Conservation (phyloP, 768 basidiomycete species). For the Mrakia frigida region DNA sequence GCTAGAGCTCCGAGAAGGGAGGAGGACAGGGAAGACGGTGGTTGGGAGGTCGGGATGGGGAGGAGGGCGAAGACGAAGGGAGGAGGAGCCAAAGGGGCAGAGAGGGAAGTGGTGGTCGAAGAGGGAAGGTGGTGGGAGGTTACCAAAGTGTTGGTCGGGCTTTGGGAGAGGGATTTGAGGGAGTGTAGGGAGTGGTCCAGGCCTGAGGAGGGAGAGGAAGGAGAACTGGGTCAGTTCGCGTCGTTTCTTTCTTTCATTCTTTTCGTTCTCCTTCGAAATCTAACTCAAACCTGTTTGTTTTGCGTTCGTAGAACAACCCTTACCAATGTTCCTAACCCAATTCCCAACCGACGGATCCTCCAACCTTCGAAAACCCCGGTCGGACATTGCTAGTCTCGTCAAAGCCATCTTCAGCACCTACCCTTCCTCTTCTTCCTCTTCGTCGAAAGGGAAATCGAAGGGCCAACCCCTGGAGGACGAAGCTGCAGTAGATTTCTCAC, state of each 20-base stretch:
- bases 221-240: background rate
- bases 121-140: slow-evolving; percentile 9
- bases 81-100: no score
- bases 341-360: background rate
- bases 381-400: background rate
- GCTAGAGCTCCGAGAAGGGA: background rate
- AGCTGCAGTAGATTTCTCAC: background rate
- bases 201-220: background rate
- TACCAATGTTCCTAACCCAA: background rate
- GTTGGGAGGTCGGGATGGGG: background rate
- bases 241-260: no score
- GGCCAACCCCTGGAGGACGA: background rate
- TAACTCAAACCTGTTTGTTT: background rate
- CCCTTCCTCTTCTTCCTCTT: background rate
- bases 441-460: background rate
- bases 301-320: background rate
- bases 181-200: background rate
- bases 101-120: background rate
- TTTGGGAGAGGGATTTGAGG: slow-evolving; percentile 10
- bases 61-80: background rate
- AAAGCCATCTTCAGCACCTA: slow-evolving; percentile 1
- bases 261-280: background rate
- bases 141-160: background rate
- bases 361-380: background rate
- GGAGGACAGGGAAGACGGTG: background rate